phyloP scores from a whole-genome alignment of 352 stramenopile genomes.

The Globisporangium perplexum region DNA sequence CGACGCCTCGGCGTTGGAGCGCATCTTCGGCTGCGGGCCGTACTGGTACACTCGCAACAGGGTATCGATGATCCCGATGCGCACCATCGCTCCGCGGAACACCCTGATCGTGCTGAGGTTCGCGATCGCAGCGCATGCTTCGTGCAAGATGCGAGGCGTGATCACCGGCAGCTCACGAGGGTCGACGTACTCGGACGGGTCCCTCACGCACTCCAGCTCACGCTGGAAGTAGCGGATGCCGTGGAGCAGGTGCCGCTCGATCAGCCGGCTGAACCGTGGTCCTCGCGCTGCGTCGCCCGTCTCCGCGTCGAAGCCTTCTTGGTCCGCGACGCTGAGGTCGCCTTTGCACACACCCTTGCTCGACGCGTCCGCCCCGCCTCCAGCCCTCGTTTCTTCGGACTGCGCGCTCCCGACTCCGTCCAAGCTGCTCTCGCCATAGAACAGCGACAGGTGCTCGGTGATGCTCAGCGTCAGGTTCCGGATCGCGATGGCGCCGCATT shows the following conservation, averaged over 20 bases:
- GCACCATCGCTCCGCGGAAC: constrained; percentile 56
- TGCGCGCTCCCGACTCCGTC: constrained; percentile 11
- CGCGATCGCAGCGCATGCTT: constrained; percentile 53
- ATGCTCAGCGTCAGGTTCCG: constrained; percentile 67
- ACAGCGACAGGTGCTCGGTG: constrained; percentile 45
- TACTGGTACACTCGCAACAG: constrained; percentile 35
- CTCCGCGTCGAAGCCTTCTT: constrained; percentile 7
- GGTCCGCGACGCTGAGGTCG: not conserved
- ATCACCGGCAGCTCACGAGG: not conserved
- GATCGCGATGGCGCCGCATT: constrained; percentile 51
- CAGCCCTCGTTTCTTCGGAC: constrained; percentile 13
- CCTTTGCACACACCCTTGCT: not conserved
- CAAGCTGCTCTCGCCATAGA: constrained; percentile 30
- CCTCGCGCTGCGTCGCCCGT: not conserved
- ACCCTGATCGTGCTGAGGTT: constrained; percentile 64
- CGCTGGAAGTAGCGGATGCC: constrained; percentile 53
- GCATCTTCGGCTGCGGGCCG: constrained; percentile 1
- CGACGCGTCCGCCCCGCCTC: not conserved
- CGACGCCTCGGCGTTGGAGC: constrained; percentile 1
- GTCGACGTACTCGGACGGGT: not conserved
- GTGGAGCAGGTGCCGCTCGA: constrained; percentile 52
- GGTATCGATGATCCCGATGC: constrained; percentile 40
- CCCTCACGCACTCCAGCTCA: constrained; percentile 29
- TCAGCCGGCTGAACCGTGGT: constrained; percentile 25
- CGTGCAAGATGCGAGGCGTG: constrained; percentile 40